Evolutionary conservation across 2,329 filamentous ascomycete species (phyloP).

Genomic region (Thelonectria olida): DNA sequence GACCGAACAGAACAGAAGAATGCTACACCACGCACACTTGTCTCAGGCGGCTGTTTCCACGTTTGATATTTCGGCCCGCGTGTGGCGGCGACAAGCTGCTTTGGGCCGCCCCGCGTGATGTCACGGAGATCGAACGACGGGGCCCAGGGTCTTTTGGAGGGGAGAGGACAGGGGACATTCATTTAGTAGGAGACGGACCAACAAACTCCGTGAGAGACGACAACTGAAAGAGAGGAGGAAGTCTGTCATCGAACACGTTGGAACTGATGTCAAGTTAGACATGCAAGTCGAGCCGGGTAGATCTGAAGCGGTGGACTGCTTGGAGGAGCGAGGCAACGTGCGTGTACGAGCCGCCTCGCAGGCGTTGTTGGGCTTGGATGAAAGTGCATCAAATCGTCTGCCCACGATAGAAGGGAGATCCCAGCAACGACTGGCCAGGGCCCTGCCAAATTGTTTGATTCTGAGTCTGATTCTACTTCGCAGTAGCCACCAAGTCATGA

Average conservation of each 20-base stretch:
- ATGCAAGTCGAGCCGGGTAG: not conserved
- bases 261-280: no score
- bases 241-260: not conserved
- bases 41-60: slow-evolving; percentile 26
- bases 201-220: not conserved
- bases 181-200: not conserved
- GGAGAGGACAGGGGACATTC: slow-evolving; percentile 15
- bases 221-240: not conserved
- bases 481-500: not conserved
- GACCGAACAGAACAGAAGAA: not conserved
- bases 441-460: not conserved
- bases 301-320: not conserved
- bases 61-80: slow-evolving; percentile 24
- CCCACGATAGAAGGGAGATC: slow-evolving; percentile 17
- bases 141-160: slow-evolving; percentile 18
- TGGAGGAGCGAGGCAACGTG: not conserved
- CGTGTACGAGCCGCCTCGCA: slow-evolving; percentile 4
- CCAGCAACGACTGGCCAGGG: slow-evolving; percentile 5
- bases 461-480: no score
- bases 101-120: slow-evolving; percentile 31
- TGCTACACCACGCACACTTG: slow-evolving; percentile 20
- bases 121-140: slow-evolving; percentile 36
- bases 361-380: slow-evolving; percentile 10
- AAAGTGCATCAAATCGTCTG: slow-evolving; percentile 6
- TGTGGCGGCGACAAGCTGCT: slow-evolving; percentile 9